Base-by-base conservation (phyloP, 2,329 filamentous ascomycete genomes). In the Diaporthe eres region DNA sequence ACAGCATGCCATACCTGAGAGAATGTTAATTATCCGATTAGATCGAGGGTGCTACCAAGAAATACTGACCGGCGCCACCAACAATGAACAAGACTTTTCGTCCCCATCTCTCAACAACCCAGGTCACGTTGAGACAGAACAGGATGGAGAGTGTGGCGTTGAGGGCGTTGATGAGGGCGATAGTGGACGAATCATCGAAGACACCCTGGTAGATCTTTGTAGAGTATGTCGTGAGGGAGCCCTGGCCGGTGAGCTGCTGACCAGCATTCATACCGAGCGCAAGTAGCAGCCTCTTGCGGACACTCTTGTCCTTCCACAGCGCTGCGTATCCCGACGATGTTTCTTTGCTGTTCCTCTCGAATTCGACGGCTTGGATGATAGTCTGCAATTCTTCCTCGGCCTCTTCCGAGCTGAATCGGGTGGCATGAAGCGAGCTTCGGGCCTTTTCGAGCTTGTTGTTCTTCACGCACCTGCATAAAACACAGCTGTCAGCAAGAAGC, bases 161-260 rank as follows among this genome's bases (percentile, higher is more conserved):
- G 72, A 94, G 86, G 4, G 93, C 93, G 81, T 94, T 94, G 86
- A 94, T 94, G 47, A 94, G 86, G 77, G 92, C 91, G 81, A 94
- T 93, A 34, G 88, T 91, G 67, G 88, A 85, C 74, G 84, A 85
- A 71, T 84, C 87, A 34, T 85, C 87, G 86, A 92, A 94, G 31
- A 94, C 89, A 81, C 93, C 92, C 84, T 93, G 90, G 86, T 94
- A 94, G 80, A 94, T 93, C 79, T 91, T 90, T n/a, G 92, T 93
- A 19, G 90, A 92, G 86, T 94, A 94, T 4, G 90, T 89, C 87
- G 94, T 94, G 78, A 94, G 87, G 1, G 92, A 92, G 77, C 93
- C 93, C 82, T 94, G 93, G n/a, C 93, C 93, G 5, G 92, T 93
- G 49, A 94, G 87, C 82, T 94, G 93, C 82, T 94, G 93, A 51